Conservation (phyloP, 345 rosid species). For the Corchorus olitorius region DNA sequence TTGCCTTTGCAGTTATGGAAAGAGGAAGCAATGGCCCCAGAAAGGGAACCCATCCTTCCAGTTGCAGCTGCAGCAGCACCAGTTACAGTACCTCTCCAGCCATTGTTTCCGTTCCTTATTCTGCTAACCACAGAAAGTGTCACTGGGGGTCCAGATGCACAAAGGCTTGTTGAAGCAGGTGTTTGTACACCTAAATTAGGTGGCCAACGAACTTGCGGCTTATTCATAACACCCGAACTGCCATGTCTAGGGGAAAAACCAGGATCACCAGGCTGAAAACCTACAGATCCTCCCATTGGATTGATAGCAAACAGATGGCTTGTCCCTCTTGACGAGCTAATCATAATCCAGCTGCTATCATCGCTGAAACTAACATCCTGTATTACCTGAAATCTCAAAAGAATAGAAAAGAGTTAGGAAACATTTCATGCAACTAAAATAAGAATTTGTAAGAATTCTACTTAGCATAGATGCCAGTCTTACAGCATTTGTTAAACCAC, state of each 20-base stretch:
- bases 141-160: slow-evolving; percentile 56
- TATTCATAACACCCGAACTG: slow-evolving; percentile 33
- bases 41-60: slow-evolving; percentile 63
- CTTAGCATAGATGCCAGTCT: slow-evolving; percentile 26
- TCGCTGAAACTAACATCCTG: slow-evolving; percentile 89
- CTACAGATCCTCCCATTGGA: slow-evolving; percentile 55
- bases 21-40: slow-evolving; percentile 73
- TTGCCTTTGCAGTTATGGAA: slow-evolving; percentile 67
- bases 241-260: slow-evolving; percentile 33
- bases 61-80: slow-evolving; percentile 91
- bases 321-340: slow-evolving; percentile 93
- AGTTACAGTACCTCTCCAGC: slow-evolving; percentile 78
- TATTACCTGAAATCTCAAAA: slow-evolving; percentile 63
- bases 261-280: slow-evolving; percentile 38
- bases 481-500: slow-evolving; percentile 97
- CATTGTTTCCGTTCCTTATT: slow-evolving; percentile 74
- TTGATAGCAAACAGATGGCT: slow-evolving; percentile 88
- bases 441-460: not conserved
- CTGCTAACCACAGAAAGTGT: slow-evolving; percentile 76
- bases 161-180: slow-evolving; percentile 40
- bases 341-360: slow-evolving; percentile 87
- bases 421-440: not conserved
- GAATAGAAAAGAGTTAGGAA: not conserved
- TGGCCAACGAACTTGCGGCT: slow-evolving; percentile 44
- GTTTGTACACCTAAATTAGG: slow-evolving; percentile 34